phyloP scores from a whole-genome alignment of 1,284 basidiomycete species.

The Leucoagaricus sp. region DNA sequence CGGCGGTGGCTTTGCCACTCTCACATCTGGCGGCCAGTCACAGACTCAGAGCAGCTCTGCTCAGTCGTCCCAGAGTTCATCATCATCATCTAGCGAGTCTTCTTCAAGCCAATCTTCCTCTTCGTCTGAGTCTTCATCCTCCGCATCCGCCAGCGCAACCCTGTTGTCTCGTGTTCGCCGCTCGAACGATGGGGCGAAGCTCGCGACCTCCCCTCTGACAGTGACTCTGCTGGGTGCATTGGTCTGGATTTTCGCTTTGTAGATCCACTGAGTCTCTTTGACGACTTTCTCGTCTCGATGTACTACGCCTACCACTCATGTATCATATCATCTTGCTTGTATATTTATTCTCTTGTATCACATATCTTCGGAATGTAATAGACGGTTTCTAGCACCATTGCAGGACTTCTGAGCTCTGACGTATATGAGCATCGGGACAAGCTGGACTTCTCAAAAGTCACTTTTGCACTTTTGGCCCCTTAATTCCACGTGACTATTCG shows the following conservation, averaged over 20 bases:
- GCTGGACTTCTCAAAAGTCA: too few relatives aligned
- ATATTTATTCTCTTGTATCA: neutral
- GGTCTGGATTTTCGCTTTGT: constrained; percentile 3
- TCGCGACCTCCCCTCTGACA: neutral
- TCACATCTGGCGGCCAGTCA: neutral
- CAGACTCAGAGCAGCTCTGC: neutral
- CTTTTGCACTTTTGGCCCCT: too few relatives aligned
- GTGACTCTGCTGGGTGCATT: neutral
- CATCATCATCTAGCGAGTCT: neutral
- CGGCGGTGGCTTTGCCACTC: constrained; percentile 16
- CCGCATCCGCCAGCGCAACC: neutral
- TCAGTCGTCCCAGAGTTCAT: too few relatives aligned
- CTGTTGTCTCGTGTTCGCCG: neutral
- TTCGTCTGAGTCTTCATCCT: neutral
- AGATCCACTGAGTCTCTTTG: neutral
- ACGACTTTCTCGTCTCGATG: neutral
- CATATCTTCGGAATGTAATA: neutral
- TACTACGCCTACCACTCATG: neutral
- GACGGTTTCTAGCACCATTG: neutral
- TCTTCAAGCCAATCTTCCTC: neutral
- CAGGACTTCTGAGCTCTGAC: too few relatives aligned
- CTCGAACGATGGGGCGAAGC: neutral
- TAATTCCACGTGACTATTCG: too few relatives aligned
- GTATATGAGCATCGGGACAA: neutral
- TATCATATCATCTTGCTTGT: neutral